Base-by-base conservation (phyloP, 176 grass and related monocot species). In the Puccinellia tenuiflora region DNA sequence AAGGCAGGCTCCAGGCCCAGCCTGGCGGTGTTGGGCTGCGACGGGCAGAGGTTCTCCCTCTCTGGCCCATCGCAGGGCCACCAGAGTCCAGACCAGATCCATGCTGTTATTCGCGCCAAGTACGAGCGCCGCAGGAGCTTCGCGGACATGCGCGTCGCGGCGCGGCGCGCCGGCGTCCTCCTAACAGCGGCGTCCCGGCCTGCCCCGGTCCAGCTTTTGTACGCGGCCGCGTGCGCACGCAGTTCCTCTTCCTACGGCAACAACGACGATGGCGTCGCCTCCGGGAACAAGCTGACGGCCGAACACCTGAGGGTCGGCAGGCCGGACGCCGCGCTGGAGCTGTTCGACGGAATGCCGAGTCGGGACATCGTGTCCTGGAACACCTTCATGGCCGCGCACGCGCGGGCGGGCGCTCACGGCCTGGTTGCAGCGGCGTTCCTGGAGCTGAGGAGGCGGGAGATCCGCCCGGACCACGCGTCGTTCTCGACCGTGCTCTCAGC, bases 311-410 rank as follows among this genome's bases (percentile, higher is more conserved):
- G 74, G 18, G 30, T 72, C 6, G 77, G 88, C 20, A 76, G 89
- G 70, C 43, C 76, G 17, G 79, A 59, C 17, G 77, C 84, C 4
- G 88, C 78, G 2, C 83, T 37, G 14, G 62, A 68, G 52, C 35
- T 89, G 91, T 96, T 96, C 79, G 86, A 91, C 55, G 50, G 61
- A 87, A 96, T 91, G 93, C 80, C 76, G 15, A 37, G 25, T 3
- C 38, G 78, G 24, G 86, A 89, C 20, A 53, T 88, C 3, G 88
- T 89, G 76, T 91, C 88, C 6, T 97, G 88, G 86, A 97, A 93
- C 77, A 78, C 94, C 37, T 53, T 89, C 71, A 91, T 93, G 91
- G 77, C 88, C 20, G 75, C 13, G 5, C 82, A 90, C 46, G 54
- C 74, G 22, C 60, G 80, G 46, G 33, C 84, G 5, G 38, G 81